Evolutionary conservation across 306 rosid genomes (phyloP), one percentile per base, ranked within the genome.

Genomic region (Neltuma alba): DNA sequence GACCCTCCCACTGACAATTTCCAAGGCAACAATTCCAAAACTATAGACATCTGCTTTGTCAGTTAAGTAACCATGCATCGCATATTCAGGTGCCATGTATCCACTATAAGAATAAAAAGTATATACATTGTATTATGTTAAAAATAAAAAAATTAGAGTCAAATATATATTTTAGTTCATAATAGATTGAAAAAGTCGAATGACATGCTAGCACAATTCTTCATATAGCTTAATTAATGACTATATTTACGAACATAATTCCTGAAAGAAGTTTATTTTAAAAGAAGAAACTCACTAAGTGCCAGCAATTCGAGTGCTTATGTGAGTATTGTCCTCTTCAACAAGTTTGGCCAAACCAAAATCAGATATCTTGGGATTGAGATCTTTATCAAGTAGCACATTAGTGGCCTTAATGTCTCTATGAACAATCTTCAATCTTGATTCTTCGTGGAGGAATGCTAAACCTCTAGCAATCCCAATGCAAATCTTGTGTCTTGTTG

Each of bases 41-140:
- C 97, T 92, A 64, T 92, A 92, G 1, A 91, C 91, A 44, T 92
- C 93, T 57, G 93, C 96, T 75, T 92, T 92, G 7, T 92, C 91
- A 0, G 93, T 92, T 36, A 92, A 85, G 70, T 92, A 83, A 78
- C 94, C 94, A 9, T 84, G 83, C 93, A 90, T 81, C 0, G 94
- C 89, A 60, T 89, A 91, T 77, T 87, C 89, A 0, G 89, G 88
- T 38, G 93, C 91, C 87, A 88, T 83, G 58, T 91, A 86, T 63
- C 89, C 89, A 52, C 89, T 86, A 16, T 42, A 80, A 36, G 62
- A 64, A 77, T 13, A 5, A 40, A 31, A 30, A 1, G 52, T 54
- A 37, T 34, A 60, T 65, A 0, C 61, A 30, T 12, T 44, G 42
- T 9, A 36, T 6, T 18, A 1, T 20, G 2, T 27, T 1, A 41